Evolutionary conservation across 1,139 yeast genomes (phyloP), one percentile per base, ranked within the genome.

Genomic region (Hansenula sp.): DNA sequence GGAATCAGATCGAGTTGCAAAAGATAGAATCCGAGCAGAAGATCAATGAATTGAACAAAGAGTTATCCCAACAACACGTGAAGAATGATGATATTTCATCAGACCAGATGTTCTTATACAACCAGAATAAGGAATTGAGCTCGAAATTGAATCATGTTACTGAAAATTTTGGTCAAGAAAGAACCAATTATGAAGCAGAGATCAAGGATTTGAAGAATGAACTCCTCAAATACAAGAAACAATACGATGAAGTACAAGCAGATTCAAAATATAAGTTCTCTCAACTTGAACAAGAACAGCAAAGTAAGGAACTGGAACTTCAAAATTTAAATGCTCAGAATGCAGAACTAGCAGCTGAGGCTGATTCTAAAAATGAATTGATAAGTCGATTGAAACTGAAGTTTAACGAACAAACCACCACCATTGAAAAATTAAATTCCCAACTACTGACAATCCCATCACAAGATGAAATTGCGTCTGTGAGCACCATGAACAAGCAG

Each of bases 401-500:
- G 15, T 18, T 13, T 63, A 27, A 25, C n/a, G 55, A 59, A 41
- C 53, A 64, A 38, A 61, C 63, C 55, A 63, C 60, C 50, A 63
- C 67, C 47, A 46, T 67, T 35, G 58, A 60, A 27, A 49, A 68
- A n/a, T 44, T 65, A 34, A 62, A 61, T 36, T 55, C 72, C 5
- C 72, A 68, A 15, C 25, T 41, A 12, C 38, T 38, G 25, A 41
- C 28, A n/a, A 38, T 33, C 4, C 50, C 50, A 3, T 34, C 40
- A 41, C 47, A 40, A 21, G 49, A 40, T 9, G 51, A 47, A 4
- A 44, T 46, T 17, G 42, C 45, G 2, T 59, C 64, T 27, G 61
- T 82, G 15, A 21, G 34, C 10, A 58, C 62, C 21, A 59, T 83
- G 27, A 77, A 79, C 52, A 67, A 69, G 35, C 79, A 83, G 52